Percentiles rank a stretch among this genome's conserved stretches.
phyloP scores from a whole-genome alignment of 768 basidiomycete genomes.

The Leccinum incarnatum region DNA sequence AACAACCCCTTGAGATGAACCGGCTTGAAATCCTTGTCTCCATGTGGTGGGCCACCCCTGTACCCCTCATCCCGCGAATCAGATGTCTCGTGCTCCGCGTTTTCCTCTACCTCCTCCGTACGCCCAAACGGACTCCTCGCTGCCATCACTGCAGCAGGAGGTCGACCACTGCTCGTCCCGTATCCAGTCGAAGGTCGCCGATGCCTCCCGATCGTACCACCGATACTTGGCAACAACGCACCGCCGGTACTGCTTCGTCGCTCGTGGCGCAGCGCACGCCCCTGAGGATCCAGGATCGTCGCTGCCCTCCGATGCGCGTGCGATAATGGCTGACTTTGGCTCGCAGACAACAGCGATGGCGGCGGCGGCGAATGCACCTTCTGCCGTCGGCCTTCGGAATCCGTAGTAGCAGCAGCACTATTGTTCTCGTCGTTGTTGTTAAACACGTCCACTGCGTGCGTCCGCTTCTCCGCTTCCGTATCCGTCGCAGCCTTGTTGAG shows the following conservation, averaged over 20 bases:
- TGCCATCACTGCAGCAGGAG: constrained; percentile 9
- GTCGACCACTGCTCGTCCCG: constrained; percentile 28
- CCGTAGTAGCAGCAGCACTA: constrained; percentile 4
- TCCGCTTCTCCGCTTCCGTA: constrained; percentile 32
- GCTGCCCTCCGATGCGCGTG: constrained; percentile 71
- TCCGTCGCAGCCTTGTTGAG: constrained; percentile 40
- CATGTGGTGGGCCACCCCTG: constrained; percentile 41
- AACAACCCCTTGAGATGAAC: constrained; percentile 96
- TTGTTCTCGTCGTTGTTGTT: constrained; percentile 15
- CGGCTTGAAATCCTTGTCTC: constrained; percentile 83
- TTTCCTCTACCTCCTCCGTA: constrained; percentile 47
- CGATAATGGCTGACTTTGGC: constrained; percentile 56
- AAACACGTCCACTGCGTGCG: constrained; percentile 17
- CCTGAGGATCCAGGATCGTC: constrained; percentile 70
- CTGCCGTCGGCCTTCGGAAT: constrained; percentile 23
- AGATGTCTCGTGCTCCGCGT: constrained; percentile 40
- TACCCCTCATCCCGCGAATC: constrained; percentile 42
- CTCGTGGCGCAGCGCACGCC: constrained; percentile 62
- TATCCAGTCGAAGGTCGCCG: constrained; percentile 72
- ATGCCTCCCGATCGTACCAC: constrained; percentile 63
- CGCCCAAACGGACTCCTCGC: constrained; percentile 49
- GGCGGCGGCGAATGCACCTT: constrained; percentile 29
- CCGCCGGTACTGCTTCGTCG: constrained; percentile 77
- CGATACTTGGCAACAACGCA: constrained; percentile 44
- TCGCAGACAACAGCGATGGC: constrained; percentile 36